Evolutionary conservation across 306 rosid genomes (phyloP).

Genomic region (Senna siamea): DNA sequence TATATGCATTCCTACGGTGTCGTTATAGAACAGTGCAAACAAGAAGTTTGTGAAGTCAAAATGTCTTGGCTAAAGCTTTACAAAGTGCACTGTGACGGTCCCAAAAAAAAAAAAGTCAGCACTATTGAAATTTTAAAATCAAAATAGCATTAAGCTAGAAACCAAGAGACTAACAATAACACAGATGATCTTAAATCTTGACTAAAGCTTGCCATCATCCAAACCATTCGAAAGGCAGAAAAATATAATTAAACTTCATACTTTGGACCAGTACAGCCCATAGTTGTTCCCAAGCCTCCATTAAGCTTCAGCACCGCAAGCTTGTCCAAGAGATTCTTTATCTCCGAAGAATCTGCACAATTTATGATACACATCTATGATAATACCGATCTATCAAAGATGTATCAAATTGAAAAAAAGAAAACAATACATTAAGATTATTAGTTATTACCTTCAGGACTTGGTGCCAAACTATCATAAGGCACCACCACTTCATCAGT

Average conservation of each 20-base stretch:
- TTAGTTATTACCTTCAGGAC: conserved; percentile 66
- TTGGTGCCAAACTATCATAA: conserved; percentile 72
- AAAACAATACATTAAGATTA: not conserved
- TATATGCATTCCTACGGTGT: not conserved
- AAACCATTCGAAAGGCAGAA: not conserved
- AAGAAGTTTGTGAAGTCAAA: conserved; percentile 9
- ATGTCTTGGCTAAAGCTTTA: not conserved
- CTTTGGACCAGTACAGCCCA: conserved; percentile 99
- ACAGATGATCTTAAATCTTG: conserved; percentile 6
- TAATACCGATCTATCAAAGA: conserved; percentile 5
- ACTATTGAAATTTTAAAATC: not conserved
- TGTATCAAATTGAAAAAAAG: conserved; percentile 9
- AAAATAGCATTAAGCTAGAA: not conserved
- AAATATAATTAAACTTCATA: conserved; percentile 33
- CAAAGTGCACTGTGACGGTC: too few relatives aligned
- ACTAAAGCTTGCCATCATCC: not conserved
- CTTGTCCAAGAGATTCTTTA: conserved; percentile 79
- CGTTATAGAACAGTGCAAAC: conserved; percentile 20
- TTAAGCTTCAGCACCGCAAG: conserved; percentile 96
- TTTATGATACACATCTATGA: conserved; percentile 20
- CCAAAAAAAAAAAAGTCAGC: not conserved
- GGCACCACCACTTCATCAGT: conserved; percentile 98
- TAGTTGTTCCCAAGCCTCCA: conserved; percentile 96
- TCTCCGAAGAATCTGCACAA: conserved; percentile 65
- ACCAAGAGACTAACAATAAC: not conserved